Conservation (phyloP, 2,329 filamentous ascomycete species). For the Stenocarpella maydis region DNA sequence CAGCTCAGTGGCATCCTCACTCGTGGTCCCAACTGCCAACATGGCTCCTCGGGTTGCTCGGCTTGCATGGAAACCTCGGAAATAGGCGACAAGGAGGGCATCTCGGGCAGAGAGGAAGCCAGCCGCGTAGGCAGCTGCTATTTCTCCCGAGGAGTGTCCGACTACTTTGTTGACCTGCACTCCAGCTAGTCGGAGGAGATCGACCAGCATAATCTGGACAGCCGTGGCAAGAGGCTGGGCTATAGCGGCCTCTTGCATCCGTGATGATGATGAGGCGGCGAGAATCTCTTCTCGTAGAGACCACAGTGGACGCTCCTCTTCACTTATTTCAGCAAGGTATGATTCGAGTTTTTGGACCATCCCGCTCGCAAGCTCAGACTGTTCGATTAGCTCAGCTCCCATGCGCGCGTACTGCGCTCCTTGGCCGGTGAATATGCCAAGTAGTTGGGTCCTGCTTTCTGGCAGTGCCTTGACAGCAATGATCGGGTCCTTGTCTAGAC, state of each 20-base stretch:
- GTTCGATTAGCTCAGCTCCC: conserved; percentile 43
- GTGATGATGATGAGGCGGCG: conserved; percentile 35
- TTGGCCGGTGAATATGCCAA: conserved; percentile 47
- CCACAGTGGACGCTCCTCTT: conserved; percentile 37
- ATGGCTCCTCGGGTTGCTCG: conserved; percentile 36
- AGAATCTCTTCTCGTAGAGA: conserved; percentile 39
- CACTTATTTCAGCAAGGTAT: conserved; percentile 32
- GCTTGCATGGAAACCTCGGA: conserved; percentile 43
- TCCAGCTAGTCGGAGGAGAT: conserved; percentile 45
- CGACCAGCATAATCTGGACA: conserved; percentile 51
- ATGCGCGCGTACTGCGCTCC: conserved; percentile 48
- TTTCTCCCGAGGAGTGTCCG: conserved; percentile 47
- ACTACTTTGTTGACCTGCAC: conserved; percentile 42
- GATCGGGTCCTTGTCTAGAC: background rate
- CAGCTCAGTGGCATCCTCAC: conserved; percentile 30
- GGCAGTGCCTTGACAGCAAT: background rate
- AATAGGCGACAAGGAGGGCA: conserved; percentile 50
- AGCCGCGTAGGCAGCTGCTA: conserved; percentile 53
- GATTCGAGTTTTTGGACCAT: conserved; percentile 37
- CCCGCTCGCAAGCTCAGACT: conserved; percentile 35
- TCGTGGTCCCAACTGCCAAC: conserved; percentile 38
- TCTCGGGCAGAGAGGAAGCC: conserved; percentile 40
- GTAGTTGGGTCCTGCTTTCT: conserved; percentile 37
- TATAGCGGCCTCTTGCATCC: conserved; percentile 40
- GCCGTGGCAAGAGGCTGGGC: conserved; percentile 50